Conservation (phyloP, 352 stramenopile genomes). For the Phytopythium aichiense region DNA sequence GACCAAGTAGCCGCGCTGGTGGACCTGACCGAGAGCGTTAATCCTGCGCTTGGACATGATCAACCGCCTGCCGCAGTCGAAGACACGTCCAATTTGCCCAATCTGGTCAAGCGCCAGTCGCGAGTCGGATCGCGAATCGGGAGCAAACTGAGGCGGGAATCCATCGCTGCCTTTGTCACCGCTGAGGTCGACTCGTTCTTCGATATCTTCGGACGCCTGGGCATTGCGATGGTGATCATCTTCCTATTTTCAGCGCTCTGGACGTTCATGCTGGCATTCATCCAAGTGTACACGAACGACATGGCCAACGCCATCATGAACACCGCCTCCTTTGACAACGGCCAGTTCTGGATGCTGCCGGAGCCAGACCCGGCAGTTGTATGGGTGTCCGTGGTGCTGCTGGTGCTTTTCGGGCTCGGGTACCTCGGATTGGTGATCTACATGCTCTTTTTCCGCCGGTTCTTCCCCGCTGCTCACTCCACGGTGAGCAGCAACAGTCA, state of each 20-base stretch:
- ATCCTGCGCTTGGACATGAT: too few relatives aligned
- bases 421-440: slow-evolving; percentile 2
- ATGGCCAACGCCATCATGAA: slow-evolving; percentile 9
- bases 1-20: too few relatives aligned
- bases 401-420: slow-evolving; percentile 3
- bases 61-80: too few relatives aligned
- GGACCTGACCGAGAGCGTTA: too few relatives aligned
- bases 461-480: too few relatives aligned
- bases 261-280: slow-evolving; percentile 3
- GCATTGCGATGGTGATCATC: background rate
- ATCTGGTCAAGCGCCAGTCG: too few relatives aligned
- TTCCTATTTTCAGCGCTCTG: slow-evolving; percentile 1
- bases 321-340: slow-evolving; percentile 11
- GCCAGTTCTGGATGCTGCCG: slow-evolving; percentile 25
- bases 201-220: background rate
- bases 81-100: too few relatives aligned
- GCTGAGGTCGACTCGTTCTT: background rate
- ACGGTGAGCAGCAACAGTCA: too few relatives aligned
- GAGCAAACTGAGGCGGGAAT: too few relatives aligned
- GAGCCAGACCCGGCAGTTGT: slow-evolving; percentile 8
- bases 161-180: too few relatives aligned
- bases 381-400: background rate
- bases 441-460: background rate
- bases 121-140: background rate
- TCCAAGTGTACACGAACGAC: slow-evolving; percentile 3